Percentiles rank a stretch among this genome's conserved stretches.
phyloP scores from a whole-genome alignment of 2,329 filamentous ascomycete species.

The Ophioceras dolichostomum region DNA sequence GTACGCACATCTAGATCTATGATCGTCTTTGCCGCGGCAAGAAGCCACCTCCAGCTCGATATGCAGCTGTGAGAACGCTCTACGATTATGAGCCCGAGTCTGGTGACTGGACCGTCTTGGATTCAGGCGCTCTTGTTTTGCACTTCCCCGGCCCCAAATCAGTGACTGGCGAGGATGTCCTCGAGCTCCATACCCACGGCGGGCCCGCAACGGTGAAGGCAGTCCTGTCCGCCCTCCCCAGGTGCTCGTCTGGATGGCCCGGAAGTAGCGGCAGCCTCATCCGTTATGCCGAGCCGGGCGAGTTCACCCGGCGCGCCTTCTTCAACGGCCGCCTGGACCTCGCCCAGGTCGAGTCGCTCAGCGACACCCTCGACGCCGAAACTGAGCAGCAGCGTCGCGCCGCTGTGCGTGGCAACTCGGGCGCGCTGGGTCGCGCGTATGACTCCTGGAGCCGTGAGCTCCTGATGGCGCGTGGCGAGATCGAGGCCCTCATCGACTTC shows the following conservation, averaged over 20 bases:
- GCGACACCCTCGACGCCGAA: constrained; percentile 52
- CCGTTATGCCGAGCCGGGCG: constrained; percentile 85
- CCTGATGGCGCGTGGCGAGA: constrained; percentile 71
- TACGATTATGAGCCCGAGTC: constrained; percentile 32
- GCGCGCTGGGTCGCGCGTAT: constrained; percentile 60
- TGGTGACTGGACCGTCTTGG: constrained; percentile 42
- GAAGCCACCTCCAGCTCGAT: constrained; percentile 31
- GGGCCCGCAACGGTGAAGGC: constrained; percentile 81
- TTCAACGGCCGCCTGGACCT: constrained; percentile 76
- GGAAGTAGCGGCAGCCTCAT: constrained; percentile 25
- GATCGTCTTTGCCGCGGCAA: constrained; percentile 34
- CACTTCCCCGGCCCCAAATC: constrained; percentile 74
- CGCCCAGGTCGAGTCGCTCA: constrained; percentile 63
- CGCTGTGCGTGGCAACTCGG: constrained; percentile 67
- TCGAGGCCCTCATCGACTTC: constrained; percentile 95
- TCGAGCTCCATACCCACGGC: constrained; percentile 92
- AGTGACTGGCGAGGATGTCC: constrained; percentile 82
- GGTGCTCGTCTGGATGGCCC: constrained; percentile 19
- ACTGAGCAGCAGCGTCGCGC: constrained; percentile 89
- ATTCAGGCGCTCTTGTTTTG: constrained; percentile 68
- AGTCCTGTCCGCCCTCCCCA: constrained; percentile 65
- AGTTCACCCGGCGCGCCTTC: constrained; percentile 90
- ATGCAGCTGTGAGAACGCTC: constrained; percentile 64
- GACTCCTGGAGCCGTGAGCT: constrained; percentile 70
- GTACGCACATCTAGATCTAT: constrained; percentile 36